These are phyloP conservation scores for Dissophora globulifera DNA, from an alignment of 192 early-diverging fungal genomes.

Conservation along the genomic window DNA sequence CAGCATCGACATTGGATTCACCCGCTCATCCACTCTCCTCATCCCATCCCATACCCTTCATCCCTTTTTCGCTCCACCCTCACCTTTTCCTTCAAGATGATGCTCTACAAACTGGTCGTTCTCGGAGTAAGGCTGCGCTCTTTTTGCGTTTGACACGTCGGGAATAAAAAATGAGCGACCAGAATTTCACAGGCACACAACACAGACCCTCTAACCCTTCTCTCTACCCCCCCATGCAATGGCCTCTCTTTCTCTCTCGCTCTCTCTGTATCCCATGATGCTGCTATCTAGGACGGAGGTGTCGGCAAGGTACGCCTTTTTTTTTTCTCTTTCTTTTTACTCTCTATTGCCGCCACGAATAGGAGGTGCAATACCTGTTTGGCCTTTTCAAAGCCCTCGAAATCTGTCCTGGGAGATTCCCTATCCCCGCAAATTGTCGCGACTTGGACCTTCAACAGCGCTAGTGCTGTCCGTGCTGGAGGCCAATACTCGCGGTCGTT, in stretches of 20 bases:
- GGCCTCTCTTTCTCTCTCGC: no score
- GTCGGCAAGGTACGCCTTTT: slow-evolving; percentile 51
- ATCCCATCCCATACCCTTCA: neutral
- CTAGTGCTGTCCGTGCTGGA: no score
- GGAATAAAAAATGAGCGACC: neutral
- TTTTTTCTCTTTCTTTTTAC: neutral
- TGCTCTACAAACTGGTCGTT: slow-evolving; percentile 56
- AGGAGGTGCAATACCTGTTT: no score
- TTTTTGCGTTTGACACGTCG: neutral
- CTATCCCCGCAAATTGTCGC: no score
- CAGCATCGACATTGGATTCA: neutral
- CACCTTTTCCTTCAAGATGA: slow-evolving; percentile 34
- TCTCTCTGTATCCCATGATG: neutral
- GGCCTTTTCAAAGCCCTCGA: no score
- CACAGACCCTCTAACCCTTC: neutral
- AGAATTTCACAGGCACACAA: neutral
- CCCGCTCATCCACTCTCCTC: neutral
- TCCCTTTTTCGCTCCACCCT: neutral
- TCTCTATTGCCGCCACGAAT: neutral
- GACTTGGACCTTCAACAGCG: no score
- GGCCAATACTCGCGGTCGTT: no score
- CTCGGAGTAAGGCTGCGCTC: slow-evolving; percentile 44
- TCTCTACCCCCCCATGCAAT: neutral
- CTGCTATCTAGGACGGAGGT: slow-evolving; percentile 42
- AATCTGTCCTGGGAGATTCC: no score